Base-by-base conservation (phyloP, 78 protist genomes). In the Anaeramoeba flamelloides region DNA sequence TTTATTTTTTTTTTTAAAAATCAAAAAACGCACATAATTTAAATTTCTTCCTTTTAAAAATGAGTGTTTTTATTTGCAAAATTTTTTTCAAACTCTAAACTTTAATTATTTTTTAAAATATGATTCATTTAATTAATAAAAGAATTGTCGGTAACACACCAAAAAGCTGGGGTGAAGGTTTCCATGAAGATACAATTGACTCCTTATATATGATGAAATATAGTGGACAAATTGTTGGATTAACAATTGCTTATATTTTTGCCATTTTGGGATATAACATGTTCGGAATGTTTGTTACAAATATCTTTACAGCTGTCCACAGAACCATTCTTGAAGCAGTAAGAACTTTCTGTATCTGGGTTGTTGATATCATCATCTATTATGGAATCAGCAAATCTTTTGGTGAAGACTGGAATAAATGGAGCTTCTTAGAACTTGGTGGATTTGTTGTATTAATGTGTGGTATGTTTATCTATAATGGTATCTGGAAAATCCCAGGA, bases 261-360 rank as follows among this genome's bases (percentile, higher is more conserved):
- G 36, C 75, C 34, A 76, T 86, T 41, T 41, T 79, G 36, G 34
- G 36, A 31, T 40, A 76, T 80, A 86, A 86, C 89, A 4, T 36
- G 2, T 78, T 34, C 1, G 86, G 84, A 38, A 82, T 82, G 81
- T 34, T 74, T 3, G 74, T 86, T 38, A 86, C 89, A 22, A 1
- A 82, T 1, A 3, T 1, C 1, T 12, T 86, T 36, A 36, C 74
- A 32, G 82, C 89, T 33, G 38, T 79, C 79, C 0, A n/a, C 75
- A 33, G 89, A 17, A 75, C 83, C 31, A 39, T 74, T 64, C 36
- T 86, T 33, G 89, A 82, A 74, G 80, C 85, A 32, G n/a, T 64
- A 53, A 53, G 89, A 3, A 79, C 76, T 32, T 31, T 31, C 36
- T 2, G 30, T 75, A 79, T 86, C 36, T 83, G 86, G 86, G 40